Evolutionary conservation across 345 rosid species (phyloP), one percentile per base, ranked within the genome.

Genomic region (Cochlearia excelsa): DNA sequence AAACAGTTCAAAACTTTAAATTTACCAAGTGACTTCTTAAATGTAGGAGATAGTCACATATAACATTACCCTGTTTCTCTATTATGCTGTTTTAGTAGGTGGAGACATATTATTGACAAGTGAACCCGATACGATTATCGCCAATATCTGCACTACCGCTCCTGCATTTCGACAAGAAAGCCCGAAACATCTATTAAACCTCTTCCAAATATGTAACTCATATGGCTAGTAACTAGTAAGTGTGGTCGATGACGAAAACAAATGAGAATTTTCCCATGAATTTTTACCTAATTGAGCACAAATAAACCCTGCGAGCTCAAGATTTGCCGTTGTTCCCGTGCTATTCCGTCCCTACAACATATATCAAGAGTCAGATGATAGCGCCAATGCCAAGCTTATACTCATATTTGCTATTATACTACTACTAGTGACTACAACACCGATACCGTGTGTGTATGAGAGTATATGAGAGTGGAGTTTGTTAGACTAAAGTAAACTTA

Each of bases 61-160:
- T 31, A 38, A 55, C 63, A 48, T 2, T 48, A 16, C 33, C 16
- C 9, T 48, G 28, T 51, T 11, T 55, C 57, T 26, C 63, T 69
- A 69, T 55, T 69, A 69, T 55, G 44, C 68, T 47, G 74, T 11
- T 77, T 71, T 85, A 54, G 83, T 82, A 40, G 88, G 90, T 2
- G 88, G 96, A 67, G 96, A 83, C 94, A 88, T 85, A 57, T 85
- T 84, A 57, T 62, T 65, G 40, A 79, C 61, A 34, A 85, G 82
- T 3, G 82, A 80, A 41, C 53, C 62, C n/a, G 70, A 55, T 8
- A 78, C 78, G 37, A 64, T 44, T 40, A 77, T 59, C 7, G 71
- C 62, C 16, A 74, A 35, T 28, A 85, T 59, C 57, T 85, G 86
- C 65, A 81, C 66, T 39, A 78, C 37, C 23, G 69, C 74, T 51